These are phyloP conservation scores for Fraxinus paxiana DNA, from an alignment of 305 asterid genomes.

Conservation along the genomic window DNA sequence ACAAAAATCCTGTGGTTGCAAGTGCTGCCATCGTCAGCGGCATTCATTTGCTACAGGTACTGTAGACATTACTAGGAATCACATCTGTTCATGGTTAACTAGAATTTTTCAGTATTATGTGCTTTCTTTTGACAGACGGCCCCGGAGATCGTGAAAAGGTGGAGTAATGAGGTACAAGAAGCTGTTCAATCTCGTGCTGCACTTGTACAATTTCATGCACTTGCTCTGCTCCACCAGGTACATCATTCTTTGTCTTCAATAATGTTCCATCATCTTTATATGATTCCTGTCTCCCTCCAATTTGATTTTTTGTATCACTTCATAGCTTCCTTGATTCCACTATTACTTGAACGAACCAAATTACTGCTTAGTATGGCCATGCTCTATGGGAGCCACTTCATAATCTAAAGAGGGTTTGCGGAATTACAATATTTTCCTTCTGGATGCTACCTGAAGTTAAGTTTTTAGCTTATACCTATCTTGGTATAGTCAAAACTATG, in stretches of 20 bases:
- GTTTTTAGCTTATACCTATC: neutral
- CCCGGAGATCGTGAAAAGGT: constrained; percentile 92
- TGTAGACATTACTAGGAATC: neutral
- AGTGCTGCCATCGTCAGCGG: constrained; percentile 96
- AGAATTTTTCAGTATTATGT: constrained; percentile 4
- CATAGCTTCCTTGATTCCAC: neutral
- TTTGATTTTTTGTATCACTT: neutral
- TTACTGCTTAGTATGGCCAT: neutral
- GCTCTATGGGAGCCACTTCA: neutral
- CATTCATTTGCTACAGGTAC: constrained; percentile 86
- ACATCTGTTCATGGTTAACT: constrained; percentile 8
- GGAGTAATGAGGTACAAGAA: constrained; percentile 99
- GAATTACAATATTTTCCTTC: neutral
- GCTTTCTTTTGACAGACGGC: constrained; percentile 50
- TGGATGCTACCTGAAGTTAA: neutral
- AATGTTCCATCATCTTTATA: constrained; percentile 1
- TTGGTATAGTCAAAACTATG: neutral
- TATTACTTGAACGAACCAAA: neutral
- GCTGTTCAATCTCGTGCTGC: constrained; percentile 98
- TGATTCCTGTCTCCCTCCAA: neutral
- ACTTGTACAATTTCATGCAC: constrained; percentile 96
- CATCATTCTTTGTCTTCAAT: constrained; percentile 4
- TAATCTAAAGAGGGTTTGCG: neutral
- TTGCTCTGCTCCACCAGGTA: constrained; percentile 95
- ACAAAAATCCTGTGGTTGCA: constrained; percentile 88